Evolutionary conservation across 1,284 basidiomycete genomes (phyloP).

Genomic region (Boletus smithii): DNA sequence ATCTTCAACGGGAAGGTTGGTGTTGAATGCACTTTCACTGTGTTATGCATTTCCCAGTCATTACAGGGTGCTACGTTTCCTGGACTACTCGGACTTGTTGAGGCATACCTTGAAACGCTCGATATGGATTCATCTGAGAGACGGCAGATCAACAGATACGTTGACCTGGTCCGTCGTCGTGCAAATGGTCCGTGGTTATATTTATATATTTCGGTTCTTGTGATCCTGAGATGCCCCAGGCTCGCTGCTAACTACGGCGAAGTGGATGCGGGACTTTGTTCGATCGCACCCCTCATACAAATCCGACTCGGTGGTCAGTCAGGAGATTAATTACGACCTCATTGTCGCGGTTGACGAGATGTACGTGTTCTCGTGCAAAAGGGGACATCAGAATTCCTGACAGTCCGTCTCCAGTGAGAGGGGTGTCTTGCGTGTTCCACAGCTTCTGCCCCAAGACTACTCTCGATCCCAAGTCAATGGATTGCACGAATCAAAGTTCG

Average conservation of each 20-base stretch:
- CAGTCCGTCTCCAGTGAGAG: conserved; percentile 51
- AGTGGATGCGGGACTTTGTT: conserved; percentile 93
- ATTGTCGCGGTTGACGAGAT: conserved; percentile 90
- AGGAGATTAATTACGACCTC: conserved; percentile 94
- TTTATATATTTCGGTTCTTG: background rate
- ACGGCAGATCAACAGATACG: conserved; percentile 69
- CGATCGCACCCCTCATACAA: conserved; percentile 87
- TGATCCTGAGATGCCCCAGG: conserved; percentile 45
- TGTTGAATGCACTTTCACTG: conserved; percentile 7
- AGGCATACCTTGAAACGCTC: conserved; percentile 85
- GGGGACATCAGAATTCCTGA: conserved; percentile 12
- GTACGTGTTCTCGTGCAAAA: conserved; percentile 45
- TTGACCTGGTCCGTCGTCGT: conserved; percentile 75
- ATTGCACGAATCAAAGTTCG: conserved; percentile 28
- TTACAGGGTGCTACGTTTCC: conserved; percentile 66
- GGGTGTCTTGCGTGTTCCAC: conserved; percentile 61
- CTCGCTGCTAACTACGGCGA: conserved; percentile 83
- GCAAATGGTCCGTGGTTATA: conserved; percentile 64
- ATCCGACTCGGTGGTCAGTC: conserved; percentile 84
- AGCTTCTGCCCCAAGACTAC: conserved; percentile 61
- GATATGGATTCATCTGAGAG: conserved; percentile 70
- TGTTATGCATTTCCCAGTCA: conserved; percentile 5
- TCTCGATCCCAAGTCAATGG: conserved; percentile 27
- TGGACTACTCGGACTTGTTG: conserved; percentile 82
- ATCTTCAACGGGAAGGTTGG: conserved; percentile 88